A percentile compares a stretch with the other conserved stretches of the same genome.
Conservation (phyloP, 116 monocot genomes). For the Zostera marina region DNA sequence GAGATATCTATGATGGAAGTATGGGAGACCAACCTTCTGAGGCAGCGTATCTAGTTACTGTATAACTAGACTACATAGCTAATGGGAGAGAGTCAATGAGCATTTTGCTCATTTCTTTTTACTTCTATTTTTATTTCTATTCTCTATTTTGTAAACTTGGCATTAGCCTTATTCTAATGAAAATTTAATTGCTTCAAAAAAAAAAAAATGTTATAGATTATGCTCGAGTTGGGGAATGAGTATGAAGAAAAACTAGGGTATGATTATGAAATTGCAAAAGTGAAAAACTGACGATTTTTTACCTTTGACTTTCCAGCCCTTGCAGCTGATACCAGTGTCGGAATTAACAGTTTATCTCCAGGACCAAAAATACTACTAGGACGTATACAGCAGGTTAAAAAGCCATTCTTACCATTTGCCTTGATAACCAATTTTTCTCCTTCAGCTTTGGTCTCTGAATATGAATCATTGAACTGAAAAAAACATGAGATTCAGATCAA, state of each 20-base stretch:
- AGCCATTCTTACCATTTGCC: constrained; percentile 74
- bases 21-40: no score
- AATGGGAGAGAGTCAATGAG: no score
- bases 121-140: no score
- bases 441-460: constrained; percentile 96
- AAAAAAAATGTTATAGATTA: no score
- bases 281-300: neutral
- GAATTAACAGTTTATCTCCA: constrained; percentile 84
- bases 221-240: no score
- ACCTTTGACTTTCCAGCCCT: constrained; percentile 89
- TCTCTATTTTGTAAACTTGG: no score
- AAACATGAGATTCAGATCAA: neutral
- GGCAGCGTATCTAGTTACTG: no score
- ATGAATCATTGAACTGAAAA: constrained; percentile 89
- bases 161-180: no score
- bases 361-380: constrained; percentile 99
- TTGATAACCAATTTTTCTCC: constrained; percentile 76
- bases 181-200: no score
- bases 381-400: constrained; percentile 92
- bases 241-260: neutral
- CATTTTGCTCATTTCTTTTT: no score
- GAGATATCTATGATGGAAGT: no score
- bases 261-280: neutral
- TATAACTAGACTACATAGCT: no score
- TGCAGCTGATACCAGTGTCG: constrained; percentile 76